phyloP scores from a whole-genome alignment of 148 eudicot genomes.

The Camellia lanceoleosa region DNA sequence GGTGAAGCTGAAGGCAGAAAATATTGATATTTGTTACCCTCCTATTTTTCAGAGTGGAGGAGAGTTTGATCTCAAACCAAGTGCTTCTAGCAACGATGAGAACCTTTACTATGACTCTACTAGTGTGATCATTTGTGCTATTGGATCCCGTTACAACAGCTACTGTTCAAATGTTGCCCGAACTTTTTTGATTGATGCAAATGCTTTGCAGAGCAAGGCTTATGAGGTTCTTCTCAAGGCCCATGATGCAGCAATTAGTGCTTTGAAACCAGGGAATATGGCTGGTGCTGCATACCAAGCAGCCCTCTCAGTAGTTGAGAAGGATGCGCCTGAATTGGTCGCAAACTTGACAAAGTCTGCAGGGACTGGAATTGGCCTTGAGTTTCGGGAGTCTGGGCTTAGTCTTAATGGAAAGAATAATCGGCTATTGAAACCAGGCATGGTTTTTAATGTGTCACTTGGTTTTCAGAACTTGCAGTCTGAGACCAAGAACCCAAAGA shows the following conservation, averaged over 20 bases:
- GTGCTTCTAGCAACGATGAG: conserved; percentile 59
- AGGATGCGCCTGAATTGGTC: conserved; percentile 52
- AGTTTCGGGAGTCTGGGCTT: conserved; percentile 59
- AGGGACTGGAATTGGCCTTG: conserved; percentile 68
- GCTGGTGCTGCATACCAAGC: conserved; percentile 45
- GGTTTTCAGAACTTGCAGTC: conserved; percentile 60
- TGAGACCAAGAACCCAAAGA: conserved; percentile 44
- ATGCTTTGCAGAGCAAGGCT: conserved; percentile 44
- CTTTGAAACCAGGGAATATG: conserved; percentile 51
- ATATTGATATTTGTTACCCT: conserved; percentile 65
- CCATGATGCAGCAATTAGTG: conserved; percentile 58
- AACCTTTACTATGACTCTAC: conserved; percentile 50
- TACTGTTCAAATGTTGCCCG: conserved; percentile 57
- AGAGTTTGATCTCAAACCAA: conserved; percentile 54
- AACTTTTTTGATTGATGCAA: conserved; percentile 58
- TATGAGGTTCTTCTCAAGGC: conserved; percentile 59
- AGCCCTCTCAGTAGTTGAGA: conserved; percentile 44
- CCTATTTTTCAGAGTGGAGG: conserved; percentile 69
- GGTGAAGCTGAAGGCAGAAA: conserved; percentile 58
- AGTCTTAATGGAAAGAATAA: conserved; percentile 55
- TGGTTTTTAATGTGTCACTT: conserved; percentile 56
- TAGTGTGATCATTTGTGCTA: conserved; percentile 57
- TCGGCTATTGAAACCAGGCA: conserved; percentile 45
- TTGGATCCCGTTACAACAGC: conserved; percentile 57
- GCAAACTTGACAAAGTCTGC: conserved; percentile 51